Base-by-base conservation (phyloP, 2,329 filamentous ascomycete species). In the Xylaria polymorpha region DNA sequence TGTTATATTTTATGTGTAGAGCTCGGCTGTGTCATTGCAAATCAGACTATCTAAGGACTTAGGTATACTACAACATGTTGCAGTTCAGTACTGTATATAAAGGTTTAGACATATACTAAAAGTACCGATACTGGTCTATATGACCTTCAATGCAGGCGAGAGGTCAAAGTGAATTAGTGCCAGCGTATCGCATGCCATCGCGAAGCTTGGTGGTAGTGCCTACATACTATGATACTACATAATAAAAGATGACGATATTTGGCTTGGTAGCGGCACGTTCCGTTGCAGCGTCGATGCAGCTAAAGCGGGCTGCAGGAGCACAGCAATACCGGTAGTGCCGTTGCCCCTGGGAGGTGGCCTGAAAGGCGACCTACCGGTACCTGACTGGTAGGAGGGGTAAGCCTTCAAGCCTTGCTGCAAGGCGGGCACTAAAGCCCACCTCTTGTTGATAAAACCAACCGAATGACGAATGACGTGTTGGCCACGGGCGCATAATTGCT, bases 381-480 rank as follows among this genome's bases (percentile, higher is more conserved):
- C 39, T 43, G 20, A 9, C 15, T n/a, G 18, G 25, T 35, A 41
- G 48, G 61, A 59, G 66, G 66, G 66, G 56, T 56, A 56, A 56
- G 18, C 25, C 48, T 29, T 29, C 48, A 51, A 59, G 55, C 22
- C 56, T 51, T 67, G 20, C 65, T 57, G 56, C 57, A 57, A 61
- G 61, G 61, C 61, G 55, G 56, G 56, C 56, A 57, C 55, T 67
- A 58, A 43, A 1, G 15, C 44, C 18, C 22, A 44, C 18, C 41
- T 29, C 25, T 43, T 15, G 1, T n/a, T 50, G 22, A 18, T 41
- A 20, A 12, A 58, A 55, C 41, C 29, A n/a, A 44, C 51, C 10
- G 15, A 60, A 58, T 66, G 59, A 63, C 64, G 58, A 60, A 58
- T 66, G 59, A 63, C 64, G 58, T 66, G 56, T 29, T 48, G 22